Conservation (phyloP, 352 stramenopile genomes). For the Pythium phragmiticola region DNA sequence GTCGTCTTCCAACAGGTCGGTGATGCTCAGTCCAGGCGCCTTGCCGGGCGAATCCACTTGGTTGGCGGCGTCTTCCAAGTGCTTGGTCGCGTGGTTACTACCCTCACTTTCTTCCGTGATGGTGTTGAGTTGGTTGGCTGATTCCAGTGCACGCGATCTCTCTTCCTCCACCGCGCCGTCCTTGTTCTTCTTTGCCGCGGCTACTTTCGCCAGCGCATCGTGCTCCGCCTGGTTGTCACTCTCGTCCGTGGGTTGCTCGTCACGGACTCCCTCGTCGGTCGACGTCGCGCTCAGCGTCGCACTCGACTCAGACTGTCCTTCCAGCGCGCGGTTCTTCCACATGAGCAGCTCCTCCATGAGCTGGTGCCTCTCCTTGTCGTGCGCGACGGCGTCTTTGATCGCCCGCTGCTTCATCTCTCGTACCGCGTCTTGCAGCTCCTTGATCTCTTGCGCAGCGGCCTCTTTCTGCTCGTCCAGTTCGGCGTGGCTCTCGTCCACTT, state of each 20-base stretch:
- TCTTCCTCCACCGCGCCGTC: not conserved
- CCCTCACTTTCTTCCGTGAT: not conserved
- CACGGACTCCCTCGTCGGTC: conserved; percentile 6
- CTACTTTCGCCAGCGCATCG: not conserved
- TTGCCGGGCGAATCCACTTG: not conserved
- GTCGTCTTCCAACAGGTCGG: not conserved
- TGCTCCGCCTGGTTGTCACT: conserved; percentile 14
- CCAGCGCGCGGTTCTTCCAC: conserved; percentile 23
- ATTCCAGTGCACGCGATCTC: not conserved
- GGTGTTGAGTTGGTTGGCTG: not conserved
- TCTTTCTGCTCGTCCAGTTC: conserved; percentile 16
- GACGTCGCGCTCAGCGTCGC: not conserved
- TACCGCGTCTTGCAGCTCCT: conserved; percentile 7
- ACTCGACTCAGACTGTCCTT: not conserved
- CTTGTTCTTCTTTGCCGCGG: not conserved
- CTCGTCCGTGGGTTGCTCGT: not conserved
- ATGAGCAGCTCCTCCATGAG: conserved; percentile 24
- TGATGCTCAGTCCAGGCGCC: not conserved
- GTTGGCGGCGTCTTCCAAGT: not conserved
- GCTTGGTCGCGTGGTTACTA: not conserved
- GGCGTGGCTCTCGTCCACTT: conserved; percentile 19
- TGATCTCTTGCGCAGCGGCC: conserved; percentile 5
- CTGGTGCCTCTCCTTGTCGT: conserved; percentile 25
- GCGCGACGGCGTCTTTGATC: conserved; percentile 18
- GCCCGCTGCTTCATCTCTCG: conserved; percentile 20